Percentiles rank a stretch among this genome's conserved stretches.
Conservation (phyloP, 2,329 filamentous ascomycete genomes). For the Colletotrichum truncatum region DNA sequence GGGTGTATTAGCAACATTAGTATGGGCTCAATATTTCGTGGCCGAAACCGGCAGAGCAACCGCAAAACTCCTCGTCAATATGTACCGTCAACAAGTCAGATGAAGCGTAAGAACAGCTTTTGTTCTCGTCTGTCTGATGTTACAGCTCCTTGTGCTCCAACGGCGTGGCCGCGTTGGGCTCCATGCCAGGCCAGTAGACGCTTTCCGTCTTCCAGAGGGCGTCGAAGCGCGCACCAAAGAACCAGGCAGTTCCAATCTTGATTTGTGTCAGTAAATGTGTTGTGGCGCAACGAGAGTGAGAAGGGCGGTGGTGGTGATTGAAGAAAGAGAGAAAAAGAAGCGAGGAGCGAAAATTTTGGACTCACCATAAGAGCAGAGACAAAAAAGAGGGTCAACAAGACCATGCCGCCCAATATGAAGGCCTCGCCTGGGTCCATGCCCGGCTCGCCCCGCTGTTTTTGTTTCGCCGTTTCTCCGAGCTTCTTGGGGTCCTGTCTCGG, state of each 20-base stretch:
- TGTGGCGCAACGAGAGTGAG: not conserved
- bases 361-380: constrained; percentile 83
- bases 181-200: constrained; percentile 28
- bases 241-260: constrained; percentile 82
- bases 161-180: constrained; percentile 20
- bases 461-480: constrained; percentile 51
- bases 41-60: constrained; percentile 22
- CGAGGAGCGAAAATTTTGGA: constrained; percentile 9
- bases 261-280: not conserved
- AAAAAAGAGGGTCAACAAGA: constrained; percentile 74
- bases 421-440: constrained; percentile 66
- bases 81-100: constrained; percentile 30
- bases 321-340: not conserved
- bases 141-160: constrained; percentile 32
- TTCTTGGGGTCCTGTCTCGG: constrained; percentile 80
- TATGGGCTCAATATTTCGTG: constrained; percentile 22
- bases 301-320: not conserved
- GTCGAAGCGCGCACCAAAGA: constrained; percentile 86
- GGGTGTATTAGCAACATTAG: constrained; percentile 31
- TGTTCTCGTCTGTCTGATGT: constrained; percentile 11
- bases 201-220: constrained; percentile 32
- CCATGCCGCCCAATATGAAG: constrained; percentile 72
- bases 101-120: constrained; percentile 26
- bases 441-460: constrained; percentile 50
- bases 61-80: constrained; percentile 27